Base-by-base conservation (phyloP, 208 protist species). In the Acanthamoeba triangularis region DNA sequence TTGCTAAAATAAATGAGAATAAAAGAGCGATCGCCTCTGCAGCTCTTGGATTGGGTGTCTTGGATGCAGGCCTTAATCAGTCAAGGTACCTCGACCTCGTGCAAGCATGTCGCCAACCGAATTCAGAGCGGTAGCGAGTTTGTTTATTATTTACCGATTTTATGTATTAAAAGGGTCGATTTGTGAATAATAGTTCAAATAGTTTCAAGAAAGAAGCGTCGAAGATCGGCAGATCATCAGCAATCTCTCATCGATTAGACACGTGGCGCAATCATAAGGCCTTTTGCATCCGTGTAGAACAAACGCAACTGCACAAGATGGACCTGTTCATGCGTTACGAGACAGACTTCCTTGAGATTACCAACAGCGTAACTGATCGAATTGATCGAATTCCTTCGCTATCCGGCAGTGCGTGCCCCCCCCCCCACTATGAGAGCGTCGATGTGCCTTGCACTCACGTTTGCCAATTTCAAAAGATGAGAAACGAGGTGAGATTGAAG, bases 321-420 rank as follows among this genome's bases (percentile, higher is more conserved):
- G 82, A 90, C 23, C 37, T 90, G 23, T 90, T 90, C 30, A 65
- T 30, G 54, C 47, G 82, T 3, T 90, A 90, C 49, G 82, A 90
- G 82, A 65, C 82, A 25, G 82, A 90, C 54, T 90, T 65, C 65
- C 3, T 90, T 13, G 82, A 90, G 52, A 90, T 65, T 3, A 67
- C 52, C 1, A 65, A 44, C 82, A 65, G 54, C 54, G n/a, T 90
- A 10, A 35, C 25, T 7, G 82, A 90, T 20, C 82, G 54, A 35
- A 90, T 90, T 11, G 54, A 90, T 3, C 52, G 52, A 37, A 59
- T 90, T 25, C 82, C 82, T 41, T 67, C 52, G n/a, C 54, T 90
- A 6, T 65, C 54, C 28, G 82, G 82, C 47, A 47, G 82, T 90
- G 65, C 28, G 23, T 54, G 1, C 41, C 13, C 69, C 11, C 30